Conservation (phyloP, 805 yeast species). For the Cyberlindnera galapagoensis region DNA sequence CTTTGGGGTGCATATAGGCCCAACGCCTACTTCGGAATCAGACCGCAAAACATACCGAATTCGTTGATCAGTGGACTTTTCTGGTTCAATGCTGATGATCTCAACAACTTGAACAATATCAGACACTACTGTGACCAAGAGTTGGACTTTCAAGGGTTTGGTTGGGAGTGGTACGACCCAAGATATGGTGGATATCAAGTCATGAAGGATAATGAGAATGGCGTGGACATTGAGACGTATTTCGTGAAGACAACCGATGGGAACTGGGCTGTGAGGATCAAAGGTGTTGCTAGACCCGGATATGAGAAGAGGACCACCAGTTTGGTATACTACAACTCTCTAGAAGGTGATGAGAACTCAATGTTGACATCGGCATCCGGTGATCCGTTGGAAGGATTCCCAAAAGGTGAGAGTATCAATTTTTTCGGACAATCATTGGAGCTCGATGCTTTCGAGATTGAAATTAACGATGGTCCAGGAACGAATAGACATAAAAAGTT, state of each 20-base stretch:
- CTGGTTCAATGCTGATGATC: conserved; percentile 73
- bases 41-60: conserved; percentile 67
- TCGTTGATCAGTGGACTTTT: conserved; percentile 73
- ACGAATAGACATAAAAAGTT: conserved; percentile 37
- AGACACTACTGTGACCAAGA: conserved; percentile 74
- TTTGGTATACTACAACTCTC: conserved; percentile 70
- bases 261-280: conserved; percentile 76
- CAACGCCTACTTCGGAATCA: conserved; percentile 75
- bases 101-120: conserved; percentile 44
- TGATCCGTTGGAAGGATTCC: conserved; percentile 20
- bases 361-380: conserved; percentile 35
- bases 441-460: conserved; percentile 60
- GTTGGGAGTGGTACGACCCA: conserved; percentile 88
- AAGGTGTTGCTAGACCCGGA: conserved; percentile 54
- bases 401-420: conserved; percentile 30
- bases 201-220: conserved; percentile 60
- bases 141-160: conserved; percentile 66
- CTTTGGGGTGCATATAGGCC: conserved; percentile 95
- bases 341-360: conserved; percentile 58
- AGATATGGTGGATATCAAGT: conserved; percentile 79
- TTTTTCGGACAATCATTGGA: conserved; percentile 52
- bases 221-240: conserved; percentile 57
- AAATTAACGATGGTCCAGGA: conserved; percentile 49
- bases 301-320: conserved; percentile 47
- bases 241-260: conserved; percentile 69